Base-by-base conservation (phyloP, 371 early-diverging fungal genomes). In the Rhizopus sp. region DNA sequence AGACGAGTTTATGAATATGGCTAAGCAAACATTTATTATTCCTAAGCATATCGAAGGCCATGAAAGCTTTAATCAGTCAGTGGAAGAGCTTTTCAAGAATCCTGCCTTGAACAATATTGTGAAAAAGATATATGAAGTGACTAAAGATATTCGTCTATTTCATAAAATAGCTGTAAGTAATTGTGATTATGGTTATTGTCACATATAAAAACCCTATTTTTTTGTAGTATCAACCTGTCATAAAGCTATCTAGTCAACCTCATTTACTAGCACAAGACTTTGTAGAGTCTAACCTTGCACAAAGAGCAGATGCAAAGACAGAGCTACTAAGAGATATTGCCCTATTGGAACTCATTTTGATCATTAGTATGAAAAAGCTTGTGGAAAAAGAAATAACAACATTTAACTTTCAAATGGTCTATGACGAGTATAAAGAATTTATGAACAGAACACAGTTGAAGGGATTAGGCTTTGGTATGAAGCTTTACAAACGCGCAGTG, bases 361-460 rank as follows among this genome's bases (percentile, higher is more conserved):
- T 96, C 34, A 82, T 94, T 35, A 84, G 93, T 6, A 91, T 92
- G 81, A 86, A 86, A 58, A 84, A 89, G 32, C 57, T 91, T 41
- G 57, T 84, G 16, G 83, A 82, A 33, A 81, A 81, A 16, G 88
- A 90, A 23, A 81, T 79, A 17, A 66, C 66, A n/a, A 73, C 77
- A 13, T 93, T 93, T 66, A 96, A 95, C 63, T 96, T 96, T 77
- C 93, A 91, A 66, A 95, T 95, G 93, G 86, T 93, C 1, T 93
- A 92, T 66, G 91, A 95, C 53, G 93, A 90, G 70, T 95, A 93
- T 76, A 88, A 88, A 50, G 86, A 89, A 3, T 92, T 94, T 58
- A 81, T 88, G 86, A 83, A 80, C 42, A 63, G 63, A 55, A 68
- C 82, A 3, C 75, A 82, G 37, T 66, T 77, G 1, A 72, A 76